Conservation (phyloP, 257 asterid genomes). For the Linaria vulgaris region DNA sequence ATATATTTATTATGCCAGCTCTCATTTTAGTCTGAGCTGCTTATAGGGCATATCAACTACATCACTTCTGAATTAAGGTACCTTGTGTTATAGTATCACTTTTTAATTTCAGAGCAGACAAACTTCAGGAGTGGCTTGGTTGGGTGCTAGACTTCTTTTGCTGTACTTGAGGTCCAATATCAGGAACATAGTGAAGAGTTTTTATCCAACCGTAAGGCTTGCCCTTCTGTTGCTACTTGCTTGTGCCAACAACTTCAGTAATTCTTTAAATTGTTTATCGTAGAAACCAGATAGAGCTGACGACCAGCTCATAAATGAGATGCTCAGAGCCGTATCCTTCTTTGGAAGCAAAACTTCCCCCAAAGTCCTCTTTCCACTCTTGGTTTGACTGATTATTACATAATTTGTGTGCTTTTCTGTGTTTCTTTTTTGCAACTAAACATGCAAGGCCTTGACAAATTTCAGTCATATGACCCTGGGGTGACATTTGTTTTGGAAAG, state of each 20-base stretch:
- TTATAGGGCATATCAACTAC: conserved; percentile 12
- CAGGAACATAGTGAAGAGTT: conserved; percentile 55
- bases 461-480: conserved; percentile 85
- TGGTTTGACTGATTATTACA: neutral
- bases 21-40: conserved; percentile 10
- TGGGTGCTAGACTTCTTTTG: conserved; percentile 77
- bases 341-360: neutral
- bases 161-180: conserved; percentile 63
- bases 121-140: conserved; percentile 69
- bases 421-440: neutral
- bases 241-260: conserved; percentile 12
- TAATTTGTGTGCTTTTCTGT: neutral
- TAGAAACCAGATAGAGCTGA: conserved; percentile 73
- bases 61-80: neutral
- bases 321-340: conserved; percentile 97
- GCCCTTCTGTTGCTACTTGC: conserved; percentile 20
- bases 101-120: conserved; percentile 56
- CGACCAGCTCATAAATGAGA: conserved; percentile 65
- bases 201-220: conserved; percentile 75
- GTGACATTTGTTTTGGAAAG: conserved; percentile 69
- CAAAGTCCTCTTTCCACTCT: conserved; percentile 7
- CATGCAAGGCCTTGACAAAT: conserved; percentile 47
- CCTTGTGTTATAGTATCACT: neutral
- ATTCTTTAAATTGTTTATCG: conserved; percentile 26
- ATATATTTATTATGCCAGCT: conserved; percentile 13